Evolutionary conservation across 768 basidiomycete species (phyloP).

Genomic region (Galerina sulciceps): DNA sequence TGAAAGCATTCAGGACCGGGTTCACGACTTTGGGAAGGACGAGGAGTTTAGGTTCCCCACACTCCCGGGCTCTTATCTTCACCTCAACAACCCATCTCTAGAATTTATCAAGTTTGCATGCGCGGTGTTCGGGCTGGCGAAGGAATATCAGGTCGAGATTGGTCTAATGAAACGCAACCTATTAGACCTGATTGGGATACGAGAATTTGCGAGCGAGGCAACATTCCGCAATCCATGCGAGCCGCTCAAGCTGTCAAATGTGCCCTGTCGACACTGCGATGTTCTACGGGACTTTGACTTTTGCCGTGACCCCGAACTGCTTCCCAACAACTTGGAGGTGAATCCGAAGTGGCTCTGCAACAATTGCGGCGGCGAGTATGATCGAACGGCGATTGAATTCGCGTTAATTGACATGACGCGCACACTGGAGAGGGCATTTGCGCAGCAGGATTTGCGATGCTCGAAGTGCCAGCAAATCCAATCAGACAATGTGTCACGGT

Average conservation of each 20-base stretch:
- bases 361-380: constrained; percentile 84
- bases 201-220: constrained; percentile 87
- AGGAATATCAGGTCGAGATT: constrained; percentile 85
- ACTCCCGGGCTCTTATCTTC: constrained; percentile 85
- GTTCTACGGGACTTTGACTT: constrained; percentile 90
- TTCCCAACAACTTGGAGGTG: constrained; percentile 57
- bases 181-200: constrained; percentile 83
- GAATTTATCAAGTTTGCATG: constrained; percentile 90
- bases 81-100: constrained; percentile 77
- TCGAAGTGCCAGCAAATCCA: constrained; percentile 90
- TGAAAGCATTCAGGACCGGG: constrained; percentile 60
- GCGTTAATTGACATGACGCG: constrained; percentile 79
- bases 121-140: constrained; percentile 78
- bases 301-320: constrained; percentile 86
- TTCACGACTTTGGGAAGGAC: constrained; percentile 63
- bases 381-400: constrained; percentile 86
- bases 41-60: constrained; percentile 80
- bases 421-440: constrained; percentile 70
- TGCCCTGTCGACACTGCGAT: constrained; percentile 90
- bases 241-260: constrained; percentile 79
- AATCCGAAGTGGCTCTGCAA: constrained; percentile 71
- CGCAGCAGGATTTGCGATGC: constrained; percentile 91
- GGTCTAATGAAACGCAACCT: constrained; percentile 88
- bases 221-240: constrained; percentile 92
- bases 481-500: constrained; percentile 82